Conservation (phyloP, 768 basidiomycete species). For the Lactifluus subvellereus region DNA sequence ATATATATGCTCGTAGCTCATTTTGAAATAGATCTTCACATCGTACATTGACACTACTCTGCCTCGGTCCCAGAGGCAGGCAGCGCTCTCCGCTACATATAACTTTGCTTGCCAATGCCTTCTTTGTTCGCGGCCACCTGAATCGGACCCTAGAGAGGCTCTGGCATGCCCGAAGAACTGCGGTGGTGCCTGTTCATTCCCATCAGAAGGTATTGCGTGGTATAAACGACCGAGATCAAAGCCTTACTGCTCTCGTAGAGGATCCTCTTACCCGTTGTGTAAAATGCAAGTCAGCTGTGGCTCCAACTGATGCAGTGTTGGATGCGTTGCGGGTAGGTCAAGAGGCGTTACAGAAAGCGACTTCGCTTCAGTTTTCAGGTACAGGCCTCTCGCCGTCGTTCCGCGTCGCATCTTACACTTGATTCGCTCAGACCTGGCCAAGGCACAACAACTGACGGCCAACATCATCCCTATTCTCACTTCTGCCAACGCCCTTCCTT, state of each 20-base stretch:
- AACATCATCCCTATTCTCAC: slow-evolving; percentile 61
- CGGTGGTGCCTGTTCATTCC: slow-evolving; percentile 55
- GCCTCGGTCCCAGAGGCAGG: slow-evolving; percentile 49
- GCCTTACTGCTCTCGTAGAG: slow-evolving; percentile 34
- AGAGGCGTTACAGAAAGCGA: slow-evolving; percentile 72
- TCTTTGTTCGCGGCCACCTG: slow-evolving; percentile 40
- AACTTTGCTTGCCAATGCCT: slow-evolving; percentile 68
- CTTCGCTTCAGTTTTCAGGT: slow-evolving; percentile 56
- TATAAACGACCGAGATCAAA: neutral
- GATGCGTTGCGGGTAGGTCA: slow-evolving; percentile 65
- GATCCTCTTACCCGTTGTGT: slow-evolving; percentile 43
- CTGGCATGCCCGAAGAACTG: slow-evolving; percentile 66
- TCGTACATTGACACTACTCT: slow-evolving; percentile 84
- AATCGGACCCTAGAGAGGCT: slow-evolving; percentile 62
- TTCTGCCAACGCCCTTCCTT: slow-evolving; percentile 53
- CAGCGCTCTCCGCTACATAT: slow-evolving; percentile 64
- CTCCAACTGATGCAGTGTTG: slow-evolving; percentile 46
- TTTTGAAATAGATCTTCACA: slow-evolving; percentile 54
- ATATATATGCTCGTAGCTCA: neutral
- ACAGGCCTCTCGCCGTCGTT: slow-evolving; percentile 13
- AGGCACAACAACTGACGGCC: slow-evolving; percentile 53
- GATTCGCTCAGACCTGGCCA: slow-evolving; percentile 24
- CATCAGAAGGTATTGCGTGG: slow-evolving; percentile 47
- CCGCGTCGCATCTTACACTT: neutral
- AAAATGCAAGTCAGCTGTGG: slow-evolving; percentile 47